phyloP scores from a whole-genome alignment of 306 rosid genomes.

The Prunus mume region DNA sequence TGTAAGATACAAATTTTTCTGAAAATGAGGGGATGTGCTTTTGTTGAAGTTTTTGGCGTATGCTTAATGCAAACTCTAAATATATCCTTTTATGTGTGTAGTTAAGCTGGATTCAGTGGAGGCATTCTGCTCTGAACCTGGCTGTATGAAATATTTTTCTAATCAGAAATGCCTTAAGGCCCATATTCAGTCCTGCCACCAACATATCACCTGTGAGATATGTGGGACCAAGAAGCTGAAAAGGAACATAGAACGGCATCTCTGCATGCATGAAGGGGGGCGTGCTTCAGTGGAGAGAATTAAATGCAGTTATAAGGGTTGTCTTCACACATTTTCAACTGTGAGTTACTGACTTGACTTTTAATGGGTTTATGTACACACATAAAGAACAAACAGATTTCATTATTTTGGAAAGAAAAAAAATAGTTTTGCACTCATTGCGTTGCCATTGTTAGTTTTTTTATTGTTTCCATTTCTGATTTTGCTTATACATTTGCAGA shows the following conservation, averaged over 20 bases:
- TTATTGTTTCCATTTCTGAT: neutral
- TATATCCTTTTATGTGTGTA: constrained; percentile 20
- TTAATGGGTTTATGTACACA: too few relatives aligned
- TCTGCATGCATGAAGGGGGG: constrained; percentile 44
- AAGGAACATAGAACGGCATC: constrained; percentile 76
- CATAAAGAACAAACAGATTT: neutral
- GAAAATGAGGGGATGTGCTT: too few relatives aligned
- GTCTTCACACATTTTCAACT: constrained; percentile 52
- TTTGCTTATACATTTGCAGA: constrained; percentile 36
- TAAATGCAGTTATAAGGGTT: constrained; percentile 52
- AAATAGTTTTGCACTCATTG: neutral
- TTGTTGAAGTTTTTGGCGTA: neutral
- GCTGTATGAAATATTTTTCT: constrained; percentile 60
- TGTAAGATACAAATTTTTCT: too few relatives aligned
- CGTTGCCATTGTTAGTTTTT: neutral
- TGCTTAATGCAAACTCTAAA: neutral
- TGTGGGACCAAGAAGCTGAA: constrained; percentile 66
- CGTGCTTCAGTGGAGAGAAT: constrained; percentile 31
- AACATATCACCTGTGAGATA: constrained; percentile 49
- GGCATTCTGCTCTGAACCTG: constrained; percentile 54
- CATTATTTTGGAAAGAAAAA: neutral
- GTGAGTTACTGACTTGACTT: constrained; percentile 40
- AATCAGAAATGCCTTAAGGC: constrained; percentile 52
- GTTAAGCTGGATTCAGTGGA: constrained; percentile 60
- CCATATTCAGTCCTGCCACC: constrained; percentile 67